Conservation (phyloP, 2,329 filamentous ascomycete genomes). For the Nigrograna mackinnonii region DNA sequence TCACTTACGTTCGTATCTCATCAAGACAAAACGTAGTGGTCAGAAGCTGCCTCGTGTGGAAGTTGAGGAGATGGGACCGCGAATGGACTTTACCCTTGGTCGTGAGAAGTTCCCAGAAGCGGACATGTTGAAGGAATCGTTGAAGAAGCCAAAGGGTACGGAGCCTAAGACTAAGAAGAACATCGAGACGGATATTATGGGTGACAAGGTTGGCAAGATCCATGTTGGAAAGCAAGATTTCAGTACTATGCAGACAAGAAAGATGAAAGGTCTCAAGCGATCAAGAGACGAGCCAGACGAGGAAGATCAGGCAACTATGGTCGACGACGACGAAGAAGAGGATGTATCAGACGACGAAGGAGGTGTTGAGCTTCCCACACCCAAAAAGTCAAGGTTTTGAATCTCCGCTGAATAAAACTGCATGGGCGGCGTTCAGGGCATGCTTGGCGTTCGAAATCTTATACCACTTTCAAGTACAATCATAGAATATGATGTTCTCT, state of each 20-base stretch:
- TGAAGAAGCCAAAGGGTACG: constrained; percentile 78
- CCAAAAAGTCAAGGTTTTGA: neutral
- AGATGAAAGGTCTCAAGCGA: constrained; percentile 99
- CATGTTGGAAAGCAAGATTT: constrained; percentile 92
- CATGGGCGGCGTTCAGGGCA: neutral
- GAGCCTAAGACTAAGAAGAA: constrained; percentile 94
- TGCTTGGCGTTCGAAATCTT: neutral
- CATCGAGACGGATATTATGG: constrained; percentile 85
- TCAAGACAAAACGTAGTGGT: constrained; percentile 83
- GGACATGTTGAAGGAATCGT: constrained; percentile 81
- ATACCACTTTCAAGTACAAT: neutral
- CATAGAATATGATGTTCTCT: neutral
- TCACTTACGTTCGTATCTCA: constrained; percentile 79
- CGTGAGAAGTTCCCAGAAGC: constrained; percentile 78
- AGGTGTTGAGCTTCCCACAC: neutral
- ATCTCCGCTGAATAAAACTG: neutral
- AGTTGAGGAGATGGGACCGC: constrained; percentile 91
- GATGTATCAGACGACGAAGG: too few species aligned
- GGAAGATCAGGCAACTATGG: constrained; percentile 34
- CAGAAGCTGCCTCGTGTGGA: constrained; percentile 89
- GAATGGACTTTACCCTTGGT: constrained; percentile 89
- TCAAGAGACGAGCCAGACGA: constrained; percentile 62
- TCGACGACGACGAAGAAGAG: constrained; percentile 22
- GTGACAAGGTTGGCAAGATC: constrained; percentile 94
- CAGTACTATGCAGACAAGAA: constrained; percentile 84